phyloP scores from a whole-genome alignment of 2,329 filamentous ascomycete genomes.

The Neodidymelliopsis sp. region DNA sequence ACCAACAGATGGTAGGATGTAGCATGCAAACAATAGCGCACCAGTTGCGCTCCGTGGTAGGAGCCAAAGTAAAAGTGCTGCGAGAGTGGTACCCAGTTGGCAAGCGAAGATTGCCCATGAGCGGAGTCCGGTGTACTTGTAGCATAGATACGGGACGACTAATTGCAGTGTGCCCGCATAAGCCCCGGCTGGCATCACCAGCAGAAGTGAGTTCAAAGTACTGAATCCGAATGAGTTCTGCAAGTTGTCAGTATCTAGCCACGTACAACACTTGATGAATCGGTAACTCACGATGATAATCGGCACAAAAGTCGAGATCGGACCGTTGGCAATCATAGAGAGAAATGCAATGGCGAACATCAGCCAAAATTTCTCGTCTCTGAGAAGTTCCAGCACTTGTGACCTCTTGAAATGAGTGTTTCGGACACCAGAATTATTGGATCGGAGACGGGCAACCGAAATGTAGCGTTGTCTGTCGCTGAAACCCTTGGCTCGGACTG shows the following conservation, averaged over 20 bases:
- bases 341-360: constrained; percentile 31
- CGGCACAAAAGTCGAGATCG: constrained; percentile 28
- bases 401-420: constrained; percentile 70
- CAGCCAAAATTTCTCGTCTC: constrained; percentile 63
- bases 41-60: constrained; percentile 44
- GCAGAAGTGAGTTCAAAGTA: constrained; percentile 26
- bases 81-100: constrained; percentile 50
- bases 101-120: constrained; percentile 36
- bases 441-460: constrained; percentile 72
- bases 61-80: constrained; percentile 44
- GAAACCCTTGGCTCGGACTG: constrained; percentile 47
- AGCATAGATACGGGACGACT: constrained; percentile 26
- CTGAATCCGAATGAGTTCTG: constrained; percentile 29
- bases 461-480: constrained; percentile 46
- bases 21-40: constrained; percentile 56
- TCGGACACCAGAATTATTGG: constrained; percentile 77
- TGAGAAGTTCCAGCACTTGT: constrained; percentile 66
- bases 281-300: constrained; percentile 25
- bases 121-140: constrained; percentile 26
- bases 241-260: not conserved
- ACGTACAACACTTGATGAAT: not conserved
- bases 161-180: constrained; percentile 30
- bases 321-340: constrained; percentile 36
- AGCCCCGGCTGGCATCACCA: constrained; percentile 29
- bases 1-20: constrained; percentile 55